Conservation (phyloP, 768 basidiomycete species). For the Aureoboletus auriporus region DNA sequence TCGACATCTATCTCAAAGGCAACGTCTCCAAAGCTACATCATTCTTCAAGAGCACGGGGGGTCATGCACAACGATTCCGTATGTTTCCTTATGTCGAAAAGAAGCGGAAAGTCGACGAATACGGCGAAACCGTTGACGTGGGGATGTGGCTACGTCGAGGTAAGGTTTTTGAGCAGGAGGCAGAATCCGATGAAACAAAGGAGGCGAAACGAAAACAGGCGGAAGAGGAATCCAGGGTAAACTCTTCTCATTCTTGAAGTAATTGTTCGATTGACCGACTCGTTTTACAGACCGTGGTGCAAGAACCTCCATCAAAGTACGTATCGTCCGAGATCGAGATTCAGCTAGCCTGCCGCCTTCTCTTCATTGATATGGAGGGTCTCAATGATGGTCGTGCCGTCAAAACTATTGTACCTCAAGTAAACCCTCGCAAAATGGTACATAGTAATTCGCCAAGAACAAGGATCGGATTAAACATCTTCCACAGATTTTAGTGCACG, state of each 20-base stretch:
- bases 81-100: conserved; percentile 98
- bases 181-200: conserved; percentile 75
- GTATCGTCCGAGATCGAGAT: conserved; percentile 72
- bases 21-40: conserved; percentile 83
- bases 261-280: conserved; percentile 4
- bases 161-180: conserved; percentile 86
- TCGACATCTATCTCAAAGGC: conserved; percentile 97
- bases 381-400: conserved; percentile 95
- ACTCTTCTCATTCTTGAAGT: not conserved
- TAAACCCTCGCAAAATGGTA: conserved; percentile 95
- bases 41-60: conserved; percentile 78
- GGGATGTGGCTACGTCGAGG: conserved; percentile 94
- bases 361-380: conserved; percentile 96
- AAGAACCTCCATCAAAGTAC: conserved; percentile 91
- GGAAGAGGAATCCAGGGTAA: conserved; percentile 74
- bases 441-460: conserved; percentile 8
- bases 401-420: conserved; percentile 93
- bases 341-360: conserved; percentile 78
- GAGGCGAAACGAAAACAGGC: conserved; percentile 63
- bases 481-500: conserved; percentile 83
- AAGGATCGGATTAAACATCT: not conserved
- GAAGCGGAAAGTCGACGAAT: conserved; percentile 88
- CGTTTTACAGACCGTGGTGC: conserved; percentile 56
- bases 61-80: conserved; percentile 76
- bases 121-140: conserved; percentile 93